Base-by-base conservation (phyloP, 345 rosid species). In the Acer campestre region DNA sequence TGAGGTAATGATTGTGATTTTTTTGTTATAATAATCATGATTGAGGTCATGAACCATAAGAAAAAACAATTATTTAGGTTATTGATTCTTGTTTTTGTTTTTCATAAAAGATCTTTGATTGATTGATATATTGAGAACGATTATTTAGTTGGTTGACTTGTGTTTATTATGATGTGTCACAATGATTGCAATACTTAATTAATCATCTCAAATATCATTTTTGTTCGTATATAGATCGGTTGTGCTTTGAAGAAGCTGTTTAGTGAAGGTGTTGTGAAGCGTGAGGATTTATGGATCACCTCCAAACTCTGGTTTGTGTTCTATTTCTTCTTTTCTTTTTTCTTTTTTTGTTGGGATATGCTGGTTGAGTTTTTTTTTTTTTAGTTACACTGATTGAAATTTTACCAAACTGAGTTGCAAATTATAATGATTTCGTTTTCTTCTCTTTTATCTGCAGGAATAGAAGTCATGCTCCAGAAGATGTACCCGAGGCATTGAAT, bases 401-500 rank as follows among this genome's bases (percentile, higher is more conserved):
- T 10, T 10, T 8, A 42, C 46, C 46, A 42, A 42, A 42, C 46
- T 42, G 49, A 62, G 17, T 13, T 44, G 38, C 10, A 68, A 56
- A 68, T 68, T 3, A 20, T 44, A 40, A 40, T 42, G 10, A 31
- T 67, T 20, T 18, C 7, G 10, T 10, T n/a, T 18, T 40, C 5
- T 20, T 56, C 5, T 25, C n/a, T 27, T 31, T 0, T 17, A 25
- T 74, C 11, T 76, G 58, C 29, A 89, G 91, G 89, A 76, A 79
- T 25, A 72, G 66, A 58, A 82, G 84, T 76, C 89, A 87, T 68
- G 83, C 79, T 16, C 87, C 93, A 46, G 87, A 84, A 80, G 89
- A 88, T 78, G 91, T 88, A 11, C 84, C 88, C 8, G 58, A 68
- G 74, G 89, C 93, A 78, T 25, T 89, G 20, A 80, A 83, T 9